A percentile compares a stretch with the other conserved stretches of the same genome.
Evolutionary conservation across 495 filamentous ascomycete genomes (phyloP).

Genomic region (Aspergillus haitiensis): DNA sequence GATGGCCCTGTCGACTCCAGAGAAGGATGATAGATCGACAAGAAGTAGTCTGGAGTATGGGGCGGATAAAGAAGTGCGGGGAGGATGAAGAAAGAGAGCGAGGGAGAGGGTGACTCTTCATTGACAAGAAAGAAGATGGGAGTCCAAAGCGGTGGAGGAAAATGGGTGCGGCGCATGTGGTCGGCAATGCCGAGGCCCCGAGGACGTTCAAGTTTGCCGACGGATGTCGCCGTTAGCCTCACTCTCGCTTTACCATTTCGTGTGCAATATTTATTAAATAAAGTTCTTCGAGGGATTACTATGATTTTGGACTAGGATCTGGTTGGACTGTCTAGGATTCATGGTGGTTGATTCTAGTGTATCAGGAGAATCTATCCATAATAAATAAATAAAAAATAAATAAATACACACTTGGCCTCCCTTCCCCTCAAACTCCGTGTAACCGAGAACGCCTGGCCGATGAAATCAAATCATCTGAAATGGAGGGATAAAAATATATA

Average conservation of each 20-base stretch:
- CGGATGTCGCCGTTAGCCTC: constrained; percentile 6
- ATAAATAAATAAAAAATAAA: background rate
- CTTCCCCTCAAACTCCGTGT: background rate
- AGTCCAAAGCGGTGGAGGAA: constrained; percentile 16
- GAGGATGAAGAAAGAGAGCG: constrained; percentile 18
- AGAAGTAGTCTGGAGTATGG: constrained; percentile 17
- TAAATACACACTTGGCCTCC: background rate
- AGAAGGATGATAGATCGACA: constrained; percentile 11
- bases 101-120: background rate
- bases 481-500: background rate
- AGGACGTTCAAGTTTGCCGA: constrained; percentile 15
- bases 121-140: constrained; percentile 12
- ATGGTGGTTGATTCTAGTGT: too few species aligned
- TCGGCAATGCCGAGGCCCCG: constrained; percentile 18
- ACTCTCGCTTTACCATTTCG: too few species aligned
- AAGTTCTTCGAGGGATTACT: too few species aligned
- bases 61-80: constrained; percentile 15
- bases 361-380: background rate
- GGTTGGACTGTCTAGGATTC: too few species aligned
- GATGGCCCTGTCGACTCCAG: constrained; percentile 1
- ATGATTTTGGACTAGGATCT: too few species aligned
- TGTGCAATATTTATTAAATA: too few species aligned
- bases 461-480: background rate
- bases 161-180: constrained; percentile 19
- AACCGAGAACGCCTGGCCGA: background rate